Evolutionary conservation across 129 eudicot species (phyloP), one percentile per base, ranked within the genome.

Genomic region (Silybum marianum): DNA sequence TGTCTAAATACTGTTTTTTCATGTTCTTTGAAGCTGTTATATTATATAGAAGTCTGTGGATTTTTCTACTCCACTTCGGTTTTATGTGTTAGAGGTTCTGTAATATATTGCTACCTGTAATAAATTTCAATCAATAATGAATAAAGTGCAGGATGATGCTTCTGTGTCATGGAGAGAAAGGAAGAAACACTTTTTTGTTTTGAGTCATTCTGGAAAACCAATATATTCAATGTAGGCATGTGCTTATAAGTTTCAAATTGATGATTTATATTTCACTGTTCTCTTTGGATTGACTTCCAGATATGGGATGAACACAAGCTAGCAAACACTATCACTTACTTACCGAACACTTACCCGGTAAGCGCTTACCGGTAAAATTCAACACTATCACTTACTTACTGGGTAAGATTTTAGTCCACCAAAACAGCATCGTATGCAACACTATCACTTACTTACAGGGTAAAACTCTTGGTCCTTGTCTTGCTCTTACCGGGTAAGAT

Each of bases 121-220:
- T 48, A 74, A 18, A 26, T 74, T 48, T 21, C 78, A 44, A 39
- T 40, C 46, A 40, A 84, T 44, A 24, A 69, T 58, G 48, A 62
- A 12, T 82, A 73, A 81, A 74, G 67, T 85, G 86, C 89, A 89
- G 97, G 97, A 91, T 85, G 97, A 91, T 82, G 89, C 92, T 36
- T 91, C 97, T 48, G 76, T 87, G 63, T 86, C 97, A 4, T 91
- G 97, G 97, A 91, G 97, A 86, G 90, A 91, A 82, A 86, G 97
- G 83, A 91, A 89, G 88, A 91, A 91, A 69, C 97, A 91, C 81
- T 91, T 81, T 82, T 81, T 89, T 72, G 58, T 91, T 22, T 85
- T 89, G 85, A 91, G 97, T 79, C 58, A 91, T 88, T 89, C 93
- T 4, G 93, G 97, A 11, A 91, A 91, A 86, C 97, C 97, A 9